Evolutionary conservation across 306 rosid genomes (phyloP).

Genomic region (Canavalia gladiata): DNA sequence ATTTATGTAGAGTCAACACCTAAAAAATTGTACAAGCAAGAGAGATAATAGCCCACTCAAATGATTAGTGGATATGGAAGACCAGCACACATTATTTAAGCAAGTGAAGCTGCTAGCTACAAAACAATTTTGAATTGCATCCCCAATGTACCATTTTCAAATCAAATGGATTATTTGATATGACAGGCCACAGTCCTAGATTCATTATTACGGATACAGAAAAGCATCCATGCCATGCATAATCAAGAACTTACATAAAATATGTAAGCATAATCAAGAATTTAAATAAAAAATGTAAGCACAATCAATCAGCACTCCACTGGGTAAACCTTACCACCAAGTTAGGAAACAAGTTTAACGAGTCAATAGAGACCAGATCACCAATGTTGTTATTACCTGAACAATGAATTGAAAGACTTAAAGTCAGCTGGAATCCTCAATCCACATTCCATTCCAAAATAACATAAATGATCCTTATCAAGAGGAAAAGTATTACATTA

Average conservation of each 20-base stretch:
- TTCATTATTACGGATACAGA: background rate
- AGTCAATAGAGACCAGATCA: slow-evolving; percentile 77
- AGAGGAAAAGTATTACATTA: slow-evolving; percentile 53
- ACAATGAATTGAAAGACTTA: slow-evolving; percentile 50
- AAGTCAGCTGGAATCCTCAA: slow-evolving; percentile 37
- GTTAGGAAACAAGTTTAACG: slow-evolving; percentile 77
- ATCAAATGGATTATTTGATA: slow-evolving; percentile 29
- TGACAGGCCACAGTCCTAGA: slow-evolving; percentile 27
- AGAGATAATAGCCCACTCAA: background rate
- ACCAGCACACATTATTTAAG: slow-evolving; percentile 10
- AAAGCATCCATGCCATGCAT: slow-evolving; percentile 41
- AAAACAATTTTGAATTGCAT: slow-evolving; percentile 32
- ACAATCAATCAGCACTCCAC: slow-evolving; percentile 34
- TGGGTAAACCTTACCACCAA: slow-evolving; percentile 74
- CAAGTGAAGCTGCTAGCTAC: slow-evolving; percentile 2
- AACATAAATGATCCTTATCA: slow-evolving; percentile 35
- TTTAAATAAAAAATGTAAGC: slow-evolving; percentile 34
- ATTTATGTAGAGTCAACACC: slow-evolving; percentile 4
- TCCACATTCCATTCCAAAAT: slow-evolving; percentile 30
- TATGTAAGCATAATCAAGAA: slow-evolving; percentile 32
- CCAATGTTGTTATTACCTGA: slow-evolving; percentile 83
- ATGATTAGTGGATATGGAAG: background rate
- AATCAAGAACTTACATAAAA: slow-evolving; percentile 41
- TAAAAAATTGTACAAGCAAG: slow-evolving; percentile 9
- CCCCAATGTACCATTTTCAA: slow-evolving; percentile 24